These are phyloP conservation scores for Nicotiana paniculata DNA, from an alignment of 257 asterid genomes.

Conservation along the genomic window DNA sequence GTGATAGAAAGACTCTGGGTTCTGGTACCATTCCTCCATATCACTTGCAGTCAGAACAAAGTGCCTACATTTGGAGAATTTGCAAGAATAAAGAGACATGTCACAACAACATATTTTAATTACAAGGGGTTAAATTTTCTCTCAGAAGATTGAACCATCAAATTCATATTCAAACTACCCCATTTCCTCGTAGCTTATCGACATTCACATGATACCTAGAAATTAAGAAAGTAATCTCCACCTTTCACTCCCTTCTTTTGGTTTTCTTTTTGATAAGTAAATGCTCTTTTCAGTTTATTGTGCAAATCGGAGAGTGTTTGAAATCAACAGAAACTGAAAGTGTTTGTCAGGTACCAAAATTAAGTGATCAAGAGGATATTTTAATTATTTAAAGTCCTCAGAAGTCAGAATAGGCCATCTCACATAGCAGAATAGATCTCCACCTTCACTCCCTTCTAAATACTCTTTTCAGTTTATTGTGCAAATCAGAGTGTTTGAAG, in stretches of 20 bases:
- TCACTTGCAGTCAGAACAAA: slow-evolving; percentile 82
- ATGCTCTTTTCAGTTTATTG: neutral
- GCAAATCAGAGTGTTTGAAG: neutral
- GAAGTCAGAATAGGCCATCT: neutral
- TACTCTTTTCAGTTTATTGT: neutral
- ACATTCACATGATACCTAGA: neutral
- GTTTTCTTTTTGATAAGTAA: too few species aligned
- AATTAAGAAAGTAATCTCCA: neutral
- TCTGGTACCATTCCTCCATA: slow-evolving; percentile 89
- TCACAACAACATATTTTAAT: neutral
- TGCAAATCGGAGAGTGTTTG: neutral
- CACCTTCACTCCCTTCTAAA: neutral
- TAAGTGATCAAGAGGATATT: neutral
- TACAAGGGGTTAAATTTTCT: neutral
- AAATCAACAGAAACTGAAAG: neutral
- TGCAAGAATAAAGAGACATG: slow-evolving; percentile 21
- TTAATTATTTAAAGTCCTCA: neutral
- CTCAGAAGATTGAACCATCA: neutral
- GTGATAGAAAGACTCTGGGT: slow-evolving; percentile 85
- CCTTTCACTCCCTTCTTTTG: neutral
- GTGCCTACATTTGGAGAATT: slow-evolving; percentile 54
- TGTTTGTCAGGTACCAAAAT: neutral
- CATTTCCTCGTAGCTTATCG: neutral
- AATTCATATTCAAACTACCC: neutral
- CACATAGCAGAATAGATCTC: neutral